Evolutionary conservation across 2,329 filamentous ascomycete genomes (phyloP), one percentile per base, ranked within the genome.

Genomic region (Paraphoma sp.): DNA sequence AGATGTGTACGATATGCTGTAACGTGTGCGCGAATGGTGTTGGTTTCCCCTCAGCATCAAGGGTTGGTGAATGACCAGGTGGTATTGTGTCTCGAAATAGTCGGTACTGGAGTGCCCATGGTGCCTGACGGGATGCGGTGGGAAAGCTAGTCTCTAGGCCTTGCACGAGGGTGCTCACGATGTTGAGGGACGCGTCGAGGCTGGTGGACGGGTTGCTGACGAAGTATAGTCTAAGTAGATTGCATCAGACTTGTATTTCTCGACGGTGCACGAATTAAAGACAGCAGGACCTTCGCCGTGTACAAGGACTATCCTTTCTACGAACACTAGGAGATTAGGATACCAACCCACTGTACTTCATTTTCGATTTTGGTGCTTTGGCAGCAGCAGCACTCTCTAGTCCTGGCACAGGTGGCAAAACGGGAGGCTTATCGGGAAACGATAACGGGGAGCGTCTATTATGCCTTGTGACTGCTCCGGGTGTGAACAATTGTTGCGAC

Each of bases 61-160:
- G 46, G 4, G 64, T 41, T 14, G 54, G 31, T n/a, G 57, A 48
- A 42, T 63, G 41, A 23, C 51, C 51, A 3, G 57, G 64, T 3
- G 73, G 70, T 6, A 60, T 54, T 1, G 62, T 65, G 49, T 74
- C 69, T 54, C 73, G 75, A 49, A 76, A 72, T 11, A 71, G 58
- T 16, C 72, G 72, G 54, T 76, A 72, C 33, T 58, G 64, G 38
- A 77, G 68, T 3, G 62, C 52, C 73, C 73, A 77, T 53, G 58
- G 53, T 2, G 57, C 16, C 36, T 59, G 55, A 23, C 64, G 71
- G 7, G 63, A 59, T 16, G 65, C 61, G 28, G 57, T 64, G 43
- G 53, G 61, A 48, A 67, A 71, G 60, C 56, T 67, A 33, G 62
- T 53, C 54, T 76, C 72, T 49, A 76, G 66, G 52, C 56, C 53